A percentile compares a stretch with the other conserved stretches of the same genome.
These are phyloP conservation scores for Dacryopinax spathularia DNA, from an alignment of 768 basidiomycete species.

Conservation along the genomic window DNA sequence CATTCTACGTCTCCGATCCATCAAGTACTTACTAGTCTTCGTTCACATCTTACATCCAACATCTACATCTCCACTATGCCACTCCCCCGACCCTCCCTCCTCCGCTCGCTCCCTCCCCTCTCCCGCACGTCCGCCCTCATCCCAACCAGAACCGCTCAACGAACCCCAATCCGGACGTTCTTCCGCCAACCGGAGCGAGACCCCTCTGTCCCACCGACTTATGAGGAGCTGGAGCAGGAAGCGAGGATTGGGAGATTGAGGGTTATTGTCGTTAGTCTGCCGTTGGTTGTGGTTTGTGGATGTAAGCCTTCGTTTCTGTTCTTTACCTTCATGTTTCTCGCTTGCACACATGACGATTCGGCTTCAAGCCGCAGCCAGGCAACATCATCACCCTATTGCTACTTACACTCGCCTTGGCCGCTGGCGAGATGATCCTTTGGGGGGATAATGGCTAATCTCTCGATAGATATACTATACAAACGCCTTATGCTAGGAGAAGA, in stretches of 20 bases:
- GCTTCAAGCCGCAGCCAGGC: too few relatives aligned
- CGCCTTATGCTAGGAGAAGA: slow-evolving; percentile 43
- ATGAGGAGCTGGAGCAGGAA: neutral
- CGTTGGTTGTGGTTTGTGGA: neutral
- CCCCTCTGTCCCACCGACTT: neutral
- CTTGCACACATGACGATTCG: too few relatives aligned
- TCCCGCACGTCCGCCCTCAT: neutral
- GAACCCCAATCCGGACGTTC: neutral
- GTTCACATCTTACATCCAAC: too few relatives aligned
- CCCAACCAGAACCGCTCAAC: neutral
- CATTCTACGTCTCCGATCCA: too few relatives aligned
- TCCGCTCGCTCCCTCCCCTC: neutral
- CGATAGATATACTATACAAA: slow-evolving; percentile 49
- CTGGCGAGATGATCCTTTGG: neutral
- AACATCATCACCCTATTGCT: neutral
- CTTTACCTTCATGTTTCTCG: too few relatives aligned
- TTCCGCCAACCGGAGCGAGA: neutral
- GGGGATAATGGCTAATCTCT: neutral
- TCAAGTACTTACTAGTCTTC: too few relatives aligned
- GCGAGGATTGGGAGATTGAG: neutral
- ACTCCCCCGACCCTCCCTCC: neutral
- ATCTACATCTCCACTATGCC: neutral
- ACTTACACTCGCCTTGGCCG: neutral
- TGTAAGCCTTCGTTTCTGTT: neutral
- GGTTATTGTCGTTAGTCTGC: neutral